Evolutionary conservation across 495 filamentous ascomycete species (phyloP).

Genomic region (Cercophora newfieldiana): DNA sequence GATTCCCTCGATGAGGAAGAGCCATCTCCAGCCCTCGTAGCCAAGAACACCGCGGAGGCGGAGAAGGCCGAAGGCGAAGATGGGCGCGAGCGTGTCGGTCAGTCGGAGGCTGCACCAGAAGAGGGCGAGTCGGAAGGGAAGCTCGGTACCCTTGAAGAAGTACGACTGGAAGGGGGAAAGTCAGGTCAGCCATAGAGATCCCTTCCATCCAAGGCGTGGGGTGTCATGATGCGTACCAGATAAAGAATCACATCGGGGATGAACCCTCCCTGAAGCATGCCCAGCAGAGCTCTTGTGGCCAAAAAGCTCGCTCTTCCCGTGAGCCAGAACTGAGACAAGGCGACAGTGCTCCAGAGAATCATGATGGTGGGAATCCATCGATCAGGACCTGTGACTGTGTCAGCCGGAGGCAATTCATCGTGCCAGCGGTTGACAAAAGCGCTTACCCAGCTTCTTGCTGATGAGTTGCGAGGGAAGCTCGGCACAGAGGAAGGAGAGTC

Average conservation of each 20-base stretch:
- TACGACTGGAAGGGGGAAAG: conserved; percentile 36
- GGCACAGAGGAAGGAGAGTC: conserved; percentile 63
- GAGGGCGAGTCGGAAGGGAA: conserved; percentile 46
- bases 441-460: conserved; percentile 67
- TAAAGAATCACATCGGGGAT: conserved; percentile 46
- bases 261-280: conserved; percentile 53
- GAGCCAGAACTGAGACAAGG: conserved; percentile 32
- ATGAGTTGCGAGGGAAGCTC: conserved; percentile 75
- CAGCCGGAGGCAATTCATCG: not conserved
- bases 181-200: not conserved
- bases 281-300: conserved; percentile 37
- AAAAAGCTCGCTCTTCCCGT: conserved; percentile 39
- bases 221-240: conserved; percentile 34
- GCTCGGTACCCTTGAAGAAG: conserved; percentile 54
- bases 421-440: not conserved
- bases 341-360: conserved; percentile 51
- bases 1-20: conserved; percentile 50
- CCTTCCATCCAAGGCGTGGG: not conserved
- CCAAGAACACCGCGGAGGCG: conserved; percentile 51
- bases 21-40: conserved; percentile 59
- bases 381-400: conserved; percentile 41
- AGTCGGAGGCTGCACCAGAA: conserved; percentile 53
- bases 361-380: conserved; percentile 71
- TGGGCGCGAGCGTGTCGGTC: conserved; percentile 47
- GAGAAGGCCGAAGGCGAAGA: conserved; percentile 52